phyloP scores from a whole-genome alignment of 352 stramenopile genomes.

The Pythium chondricola region DNA sequence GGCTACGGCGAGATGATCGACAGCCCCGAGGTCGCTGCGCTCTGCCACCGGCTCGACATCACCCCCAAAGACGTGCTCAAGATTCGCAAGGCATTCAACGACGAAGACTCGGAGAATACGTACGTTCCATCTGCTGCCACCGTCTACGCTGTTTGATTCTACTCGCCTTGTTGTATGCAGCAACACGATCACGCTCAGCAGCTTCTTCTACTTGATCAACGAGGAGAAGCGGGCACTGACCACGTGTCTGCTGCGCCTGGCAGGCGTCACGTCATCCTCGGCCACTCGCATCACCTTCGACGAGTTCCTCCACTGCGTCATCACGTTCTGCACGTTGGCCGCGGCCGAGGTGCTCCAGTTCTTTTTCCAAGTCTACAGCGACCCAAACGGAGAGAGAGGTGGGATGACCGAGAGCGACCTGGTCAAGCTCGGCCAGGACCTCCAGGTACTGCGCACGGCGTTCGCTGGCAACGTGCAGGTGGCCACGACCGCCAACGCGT shows the following conservation, averaged over 20 bases:
- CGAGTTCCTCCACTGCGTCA: conserved; percentile 41
- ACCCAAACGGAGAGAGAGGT: neutral
- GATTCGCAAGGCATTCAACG: conserved; percentile 17
- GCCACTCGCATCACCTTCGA: conserved; percentile 38
- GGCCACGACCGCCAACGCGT: conserved; percentile 14
- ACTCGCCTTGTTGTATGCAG: conserved; percentile 1
- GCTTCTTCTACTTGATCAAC: conserved; percentile 54
- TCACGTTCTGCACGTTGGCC: conserved; percentile 39
- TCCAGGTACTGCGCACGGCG: conserved; percentile 34
- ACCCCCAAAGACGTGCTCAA: conserved; percentile 10
- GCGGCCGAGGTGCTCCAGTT: conserved; percentile 48
- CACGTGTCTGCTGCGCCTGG: conserved; percentile 33
- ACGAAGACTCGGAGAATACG: conserved; percentile 24
- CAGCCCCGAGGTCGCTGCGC: conserved; percentile 3
- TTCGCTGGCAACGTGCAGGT: conserved; percentile 43
- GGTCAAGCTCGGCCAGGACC: conserved; percentile 27
- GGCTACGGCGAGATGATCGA: conserved; percentile 21
- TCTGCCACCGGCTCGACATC: conserved; percentile 15
- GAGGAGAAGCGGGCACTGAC: conserved; percentile 40
- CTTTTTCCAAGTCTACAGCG: conserved; percentile 47
- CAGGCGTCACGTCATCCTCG: neutral
- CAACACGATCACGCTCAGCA: conserved; percentile 14
- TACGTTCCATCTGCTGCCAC: conserved; percentile 10
- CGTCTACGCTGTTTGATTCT: neutral
- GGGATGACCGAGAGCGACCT: conserved; percentile 32